These are phyloP conservation scores for Termitomyces bulborhizus DNA, from an alignment of 768 basidiomycete genomes.

Conservation along the genomic window DNA sequence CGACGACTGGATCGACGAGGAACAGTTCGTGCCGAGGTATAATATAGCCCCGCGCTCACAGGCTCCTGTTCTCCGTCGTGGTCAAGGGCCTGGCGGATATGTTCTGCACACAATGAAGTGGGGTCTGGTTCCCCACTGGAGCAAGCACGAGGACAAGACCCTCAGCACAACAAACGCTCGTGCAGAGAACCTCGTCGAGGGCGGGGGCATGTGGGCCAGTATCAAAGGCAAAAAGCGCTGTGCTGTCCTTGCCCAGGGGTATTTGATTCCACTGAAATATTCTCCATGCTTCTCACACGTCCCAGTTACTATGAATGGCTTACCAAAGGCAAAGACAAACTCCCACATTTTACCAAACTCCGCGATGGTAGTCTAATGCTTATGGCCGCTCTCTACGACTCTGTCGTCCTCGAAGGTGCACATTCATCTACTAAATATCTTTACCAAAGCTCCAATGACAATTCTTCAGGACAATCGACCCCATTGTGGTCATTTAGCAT, in stretches of 20 bases:
- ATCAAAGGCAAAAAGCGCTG: conserved; percentile 82
- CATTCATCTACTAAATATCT: background rate
- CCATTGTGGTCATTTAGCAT: conserved; percentile 82
- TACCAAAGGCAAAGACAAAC: conserved; percentile 69
- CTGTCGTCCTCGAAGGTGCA: conserved; percentile 55
- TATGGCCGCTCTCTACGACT: conserved; percentile 86
- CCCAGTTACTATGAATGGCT: conserved; percentile 93
- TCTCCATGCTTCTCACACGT: background rate
- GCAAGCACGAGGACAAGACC: conserved; percentile 61
- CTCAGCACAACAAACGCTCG: conserved; percentile 90
- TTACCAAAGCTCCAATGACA: background rate
- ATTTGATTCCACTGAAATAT: no score
- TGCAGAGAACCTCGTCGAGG: conserved; percentile 69
- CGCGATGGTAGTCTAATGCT: conserved; percentile 65
- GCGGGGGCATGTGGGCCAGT: conserved; percentile 80
- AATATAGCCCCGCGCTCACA: conserved; percentile 82
- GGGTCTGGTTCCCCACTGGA: conserved; percentile 87
- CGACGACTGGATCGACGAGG: conserved; percentile 56
- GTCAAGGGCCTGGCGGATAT: conserved; percentile 24
- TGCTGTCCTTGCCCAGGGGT: conserved; percentile 75
- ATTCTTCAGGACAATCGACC: conserved; percentile 38
- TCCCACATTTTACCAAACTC: conserved; percentile 78
- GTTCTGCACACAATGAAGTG: conserved; percentile 83
- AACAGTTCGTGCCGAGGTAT: conserved; percentile 58
- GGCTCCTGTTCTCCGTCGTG: conserved; percentile 65